Conservation (phyloP, 139 green algal genomes). For the Auxenochlorella protothecoides region DNA sequence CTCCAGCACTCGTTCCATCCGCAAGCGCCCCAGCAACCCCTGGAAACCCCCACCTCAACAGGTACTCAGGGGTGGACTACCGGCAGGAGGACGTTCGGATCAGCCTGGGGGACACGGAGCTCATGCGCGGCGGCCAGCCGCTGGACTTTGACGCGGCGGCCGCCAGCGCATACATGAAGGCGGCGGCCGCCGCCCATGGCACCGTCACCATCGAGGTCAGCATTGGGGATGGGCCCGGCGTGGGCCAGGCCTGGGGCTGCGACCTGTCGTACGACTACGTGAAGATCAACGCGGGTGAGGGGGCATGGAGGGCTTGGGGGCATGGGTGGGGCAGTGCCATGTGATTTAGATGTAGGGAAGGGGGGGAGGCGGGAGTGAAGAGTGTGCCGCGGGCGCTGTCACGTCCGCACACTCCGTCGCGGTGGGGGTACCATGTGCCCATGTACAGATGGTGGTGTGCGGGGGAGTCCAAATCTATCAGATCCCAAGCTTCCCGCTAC, state of each 20-base stretch:
- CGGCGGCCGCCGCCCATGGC: slow-evolving; percentile 55
- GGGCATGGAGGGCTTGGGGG: no score
- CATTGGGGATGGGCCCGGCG: slow-evolving; percentile 46
- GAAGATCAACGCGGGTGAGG: slow-evolving; percentile 51
- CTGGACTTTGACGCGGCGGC: slow-evolving; percentile 78
- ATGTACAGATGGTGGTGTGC: no score
- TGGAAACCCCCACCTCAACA: slow-evolving; percentile 15
- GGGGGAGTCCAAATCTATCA: no score
- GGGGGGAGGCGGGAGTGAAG: no score
- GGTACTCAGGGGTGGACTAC: slow-evolving; percentile 78
- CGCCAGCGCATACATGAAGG: slow-evolving; percentile 86
- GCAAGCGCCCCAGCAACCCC: neutral
- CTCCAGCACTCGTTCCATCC: neutral
- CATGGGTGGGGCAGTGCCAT: no score
- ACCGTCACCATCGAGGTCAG: slow-evolving; percentile 62
- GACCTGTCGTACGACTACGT: slow-evolving; percentile 81
- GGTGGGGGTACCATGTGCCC: no score
- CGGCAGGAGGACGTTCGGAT: slow-evolving; percentile 72
- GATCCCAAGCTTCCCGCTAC: no score
- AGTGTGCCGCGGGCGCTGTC: no score
- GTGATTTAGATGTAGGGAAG: no score
- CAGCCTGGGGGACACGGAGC: slow-evolving; percentile 56
- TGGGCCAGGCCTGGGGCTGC: slow-evolving; percentile 71
- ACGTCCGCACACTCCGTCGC: no score
- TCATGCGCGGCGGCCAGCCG: slow-evolving; percentile 93